Conservation (phyloP, 1,139 yeast genomes). For the Nakaseomyces uthaithaninus region DNA sequence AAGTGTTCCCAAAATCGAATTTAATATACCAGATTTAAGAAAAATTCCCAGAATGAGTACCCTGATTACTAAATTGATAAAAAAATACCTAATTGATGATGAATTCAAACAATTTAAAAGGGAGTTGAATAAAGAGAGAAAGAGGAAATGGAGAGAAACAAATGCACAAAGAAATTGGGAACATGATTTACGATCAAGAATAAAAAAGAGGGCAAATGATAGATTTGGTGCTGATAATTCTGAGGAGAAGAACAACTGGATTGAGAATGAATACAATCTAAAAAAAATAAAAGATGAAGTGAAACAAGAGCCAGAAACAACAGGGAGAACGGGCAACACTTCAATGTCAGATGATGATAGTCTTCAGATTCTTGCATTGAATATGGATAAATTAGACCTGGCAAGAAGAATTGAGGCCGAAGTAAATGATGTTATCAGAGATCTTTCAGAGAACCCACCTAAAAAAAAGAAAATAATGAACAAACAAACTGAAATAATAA, state of each 20-base stretch:
- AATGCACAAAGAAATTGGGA: slow-evolving; percentile 79
- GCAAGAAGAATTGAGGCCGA: slow-evolving; percentile 27
- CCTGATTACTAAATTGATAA: slow-evolving; percentile 23
- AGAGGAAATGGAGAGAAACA: slow-evolving; percentile 84
- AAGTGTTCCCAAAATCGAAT: slow-evolving; percentile 14
- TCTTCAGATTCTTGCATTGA: slow-evolving; percentile 25
- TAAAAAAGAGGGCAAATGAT: slow-evolving; percentile 59
- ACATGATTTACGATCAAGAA: slow-evolving; percentile 73
- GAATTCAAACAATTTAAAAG: slow-evolving; percentile 55
- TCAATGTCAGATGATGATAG: slow-evolving; percentile 26
- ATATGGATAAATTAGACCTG: slow-evolving; percentile 22
- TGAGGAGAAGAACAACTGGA: slow-evolving; percentile 60
- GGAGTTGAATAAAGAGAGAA: slow-evolving; percentile 61
- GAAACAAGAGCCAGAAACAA: slow-evolving; percentile 7
- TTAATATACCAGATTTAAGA: slow-evolving; percentile 26
- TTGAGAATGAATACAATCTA: slow-evolving; percentile 59
- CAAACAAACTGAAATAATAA: neutral
- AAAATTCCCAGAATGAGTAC: slow-evolving; percentile 16
- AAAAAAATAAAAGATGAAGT: slow-evolving; percentile 49
- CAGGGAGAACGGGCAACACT: slow-evolving; percentile 8
- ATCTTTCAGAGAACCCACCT: slow-evolving; percentile 10
- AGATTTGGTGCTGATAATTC: slow-evolving; percentile 58
- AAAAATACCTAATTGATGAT: slow-evolving; percentile 31
- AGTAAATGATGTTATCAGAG: slow-evolving; percentile 16
- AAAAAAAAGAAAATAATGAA: slow-evolving; percentile 9